Evolutionary conservation across 768 basidiomycete genomes (phyloP).

Genomic region (Rhizopogon roseolus): DNA sequence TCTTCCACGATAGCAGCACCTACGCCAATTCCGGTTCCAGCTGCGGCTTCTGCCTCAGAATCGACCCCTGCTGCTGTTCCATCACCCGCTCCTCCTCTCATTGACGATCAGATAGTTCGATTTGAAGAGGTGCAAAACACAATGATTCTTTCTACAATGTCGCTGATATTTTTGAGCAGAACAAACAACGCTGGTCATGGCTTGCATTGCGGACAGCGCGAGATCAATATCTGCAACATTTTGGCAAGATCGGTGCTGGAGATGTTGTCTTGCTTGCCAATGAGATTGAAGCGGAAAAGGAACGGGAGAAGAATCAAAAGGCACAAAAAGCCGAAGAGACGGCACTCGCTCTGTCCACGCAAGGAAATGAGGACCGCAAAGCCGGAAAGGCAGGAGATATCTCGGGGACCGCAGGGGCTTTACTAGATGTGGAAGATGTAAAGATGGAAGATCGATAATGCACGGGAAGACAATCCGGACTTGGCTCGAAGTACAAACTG

Average conservation of each 20-base stretch:
- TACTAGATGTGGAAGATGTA: conserved; percentile 37
- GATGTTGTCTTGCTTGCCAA: conserved; percentile 50
- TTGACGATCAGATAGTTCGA: conserved; percentile 49
- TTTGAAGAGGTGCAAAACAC: conserved; percentile 53
- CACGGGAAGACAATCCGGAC: neutral
- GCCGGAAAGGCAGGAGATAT: conserved; percentile 17
- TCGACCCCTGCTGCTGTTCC: conserved; percentile 15
- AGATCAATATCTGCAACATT: conserved; percentile 68
- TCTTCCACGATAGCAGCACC: conserved; percentile 1
- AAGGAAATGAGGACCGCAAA: conserved; percentile 27
- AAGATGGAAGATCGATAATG: conserved; percentile 42
- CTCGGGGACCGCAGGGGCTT: conserved; percentile 10
- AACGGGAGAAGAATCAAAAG: conserved; percentile 27
- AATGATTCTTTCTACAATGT: conserved; percentile 4
- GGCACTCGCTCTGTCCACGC: conserved; percentile 6
- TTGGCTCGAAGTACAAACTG: neutral
- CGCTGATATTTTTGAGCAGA: conserved; percentile 37
- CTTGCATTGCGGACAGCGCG: conserved; percentile 74
- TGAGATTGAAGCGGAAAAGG: conserved; percentile 32
- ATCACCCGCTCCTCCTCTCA: conserved; percentile 19
- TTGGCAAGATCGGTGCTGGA: conserved; percentile 78
- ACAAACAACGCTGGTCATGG: conserved; percentile 77
- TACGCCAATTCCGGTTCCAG: conserved; percentile 4
- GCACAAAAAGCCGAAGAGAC: conserved; percentile 20
- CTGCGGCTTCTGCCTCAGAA: conserved; percentile 18